Evolutionary conservation across 2,329 filamentous ascomycete genomes (phyloP), one percentile per base, ranked within the genome.

Genomic region (Epichloe baconii): DNA sequence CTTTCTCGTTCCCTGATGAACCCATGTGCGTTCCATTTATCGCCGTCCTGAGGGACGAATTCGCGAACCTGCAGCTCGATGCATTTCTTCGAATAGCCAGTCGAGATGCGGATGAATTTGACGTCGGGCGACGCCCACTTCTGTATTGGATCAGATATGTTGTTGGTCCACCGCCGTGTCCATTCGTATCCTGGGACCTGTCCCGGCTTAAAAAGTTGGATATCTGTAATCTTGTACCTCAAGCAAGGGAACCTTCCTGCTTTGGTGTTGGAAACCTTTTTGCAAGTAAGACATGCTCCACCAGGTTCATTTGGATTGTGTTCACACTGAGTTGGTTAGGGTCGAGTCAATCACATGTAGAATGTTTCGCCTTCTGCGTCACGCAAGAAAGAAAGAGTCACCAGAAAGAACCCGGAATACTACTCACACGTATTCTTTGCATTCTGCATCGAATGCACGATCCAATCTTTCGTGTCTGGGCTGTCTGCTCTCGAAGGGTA

Each of bases 391-490:
- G 6, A n/a, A 21, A 6, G 10, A 11, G 15, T 5, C 12, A 14
- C 3, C 10, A 34, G 31, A 26, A 11, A 15, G 4, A 10, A 2
- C 23, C 6, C n/a, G 15, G 11, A 8, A 37, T 26, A 26, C 23
- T 37, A 67, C 76, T 71, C 63, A 81, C 78, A 47, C 79, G 72
- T 57, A 82, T 80, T 43, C 78, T 71, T 56, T 82, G 79, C 76
- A 81, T 80, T 47, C 76, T 71, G 55, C 79, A 82, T 44, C 78
- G 70, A 52, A 82, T 75, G 57, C 79, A 82, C 19, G 76, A 79
- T 8, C 77, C 78, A 17, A 78, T 75, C 50, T 74, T 75, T 53
- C 79, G 70, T 2, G 78, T 81, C 51, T 74, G 68, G 0, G 79
- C 79, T 1, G 78, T 82, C 55, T 74, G 68, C 54, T 77, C 69